Evolutionary conservation across 768 basidiomycete genomes (phyloP), one percentile per base, ranked within the genome.

Genomic region (Naematelia aurantialba): DNA sequence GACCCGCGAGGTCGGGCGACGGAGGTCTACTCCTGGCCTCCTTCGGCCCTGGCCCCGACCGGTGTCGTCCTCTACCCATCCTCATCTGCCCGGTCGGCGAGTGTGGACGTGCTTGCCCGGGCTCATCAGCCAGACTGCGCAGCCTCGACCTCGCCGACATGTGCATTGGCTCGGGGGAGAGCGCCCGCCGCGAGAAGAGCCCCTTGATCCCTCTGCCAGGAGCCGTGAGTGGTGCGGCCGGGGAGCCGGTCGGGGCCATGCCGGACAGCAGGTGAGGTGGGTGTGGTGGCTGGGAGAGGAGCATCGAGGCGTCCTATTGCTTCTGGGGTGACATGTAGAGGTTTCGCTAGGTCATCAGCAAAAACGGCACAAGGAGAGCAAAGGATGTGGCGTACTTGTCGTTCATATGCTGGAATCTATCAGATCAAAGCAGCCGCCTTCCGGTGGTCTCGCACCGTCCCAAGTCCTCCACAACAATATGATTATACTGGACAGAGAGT

Each of bases 181-280:
- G 21, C 3, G 54, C 45, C 31, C 61, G 47, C 25, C 65, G n/a
- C 4, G 53, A 58, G 19, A 66, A 59, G 45, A 66, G 59, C 10
- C 60, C 55, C 39, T 57, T 66, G 52, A 66, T 52, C 21, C 61
- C 65, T 34, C 61, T 44, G 2, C 61, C 65, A 8, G 56, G 44
- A 51, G 25, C 26, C 2, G 60, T 51, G 21, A 11, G 4, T 11
- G 19, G 17, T 11, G 11, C 26, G 19, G 26, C 19, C 26, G 19
- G 50, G 10, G 26, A 29, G 14, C 19, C 21, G 17, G 50, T 22
- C 4, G 50, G n/a, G n/a, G 25, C n/a, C 52, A 54, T 54, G 22
- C 27, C 52, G 52, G 30, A 8, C 27, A 54, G 30, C 5, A 54
- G 52, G 30, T 54, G 52, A 19, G 52, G 52, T 5, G 52, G 52